Evolutionary conservation across 305 asterid genomes (phyloP).

Genomic region (Fraxinus velutina): DNA sequence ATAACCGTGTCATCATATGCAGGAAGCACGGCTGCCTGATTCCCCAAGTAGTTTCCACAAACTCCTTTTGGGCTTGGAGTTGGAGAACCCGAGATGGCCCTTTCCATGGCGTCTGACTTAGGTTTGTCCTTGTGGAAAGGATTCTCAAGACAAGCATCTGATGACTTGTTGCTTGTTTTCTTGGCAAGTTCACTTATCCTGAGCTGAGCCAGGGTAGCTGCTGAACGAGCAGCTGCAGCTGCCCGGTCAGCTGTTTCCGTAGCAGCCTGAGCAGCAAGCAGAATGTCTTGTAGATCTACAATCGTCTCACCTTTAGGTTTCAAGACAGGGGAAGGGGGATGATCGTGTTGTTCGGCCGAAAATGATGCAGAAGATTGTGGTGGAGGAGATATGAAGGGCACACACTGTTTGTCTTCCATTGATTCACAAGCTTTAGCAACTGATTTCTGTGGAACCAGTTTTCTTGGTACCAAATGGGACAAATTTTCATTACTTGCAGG

Average conservation of each 20-base stretch:
- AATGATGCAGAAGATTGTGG: slow-evolving; percentile 34
- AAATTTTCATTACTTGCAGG: slow-evolving; percentile 24
- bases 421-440: slow-evolving; percentile 30
- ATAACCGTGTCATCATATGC: slow-evolving; percentile 30
- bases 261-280: slow-evolving; percentile 87
- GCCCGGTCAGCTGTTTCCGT: slow-evolving; percentile 91
- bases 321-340: slow-evolving; percentile 28
- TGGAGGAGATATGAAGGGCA: slow-evolving; percentile 69
- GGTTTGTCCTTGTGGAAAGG: slow-evolving; percentile 42
- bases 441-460: slow-evolving; percentile 29
- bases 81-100: slow-evolving; percentile 28
- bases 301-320: slow-evolving; percentile 30
- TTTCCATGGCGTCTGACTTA: slow-evolving; percentile 23
- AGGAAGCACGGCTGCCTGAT: slow-evolving; percentile 28
- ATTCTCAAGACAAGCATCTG: slow-evolving; percentile 37
- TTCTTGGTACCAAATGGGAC: slow-evolving; percentile 32
- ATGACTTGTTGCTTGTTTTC: slow-evolving; percentile 35
- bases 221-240: slow-evolving; percentile 91
- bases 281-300: slow-evolving; percentile 68
- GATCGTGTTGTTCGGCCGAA: slow-evolving; percentile 24
- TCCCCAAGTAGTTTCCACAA: slow-evolving; percentile 11
- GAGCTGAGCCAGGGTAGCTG: slow-evolving; percentile 77
- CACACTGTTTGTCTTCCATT: slow-evolving; percentile 52
- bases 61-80: slow-evolving; percentile 29
- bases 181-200: slow-evolving; percentile 64